Evolutionary conservation across 163 green algal genomes (phyloP).

Genomic region (Scenedesmus sp.): DNA sequence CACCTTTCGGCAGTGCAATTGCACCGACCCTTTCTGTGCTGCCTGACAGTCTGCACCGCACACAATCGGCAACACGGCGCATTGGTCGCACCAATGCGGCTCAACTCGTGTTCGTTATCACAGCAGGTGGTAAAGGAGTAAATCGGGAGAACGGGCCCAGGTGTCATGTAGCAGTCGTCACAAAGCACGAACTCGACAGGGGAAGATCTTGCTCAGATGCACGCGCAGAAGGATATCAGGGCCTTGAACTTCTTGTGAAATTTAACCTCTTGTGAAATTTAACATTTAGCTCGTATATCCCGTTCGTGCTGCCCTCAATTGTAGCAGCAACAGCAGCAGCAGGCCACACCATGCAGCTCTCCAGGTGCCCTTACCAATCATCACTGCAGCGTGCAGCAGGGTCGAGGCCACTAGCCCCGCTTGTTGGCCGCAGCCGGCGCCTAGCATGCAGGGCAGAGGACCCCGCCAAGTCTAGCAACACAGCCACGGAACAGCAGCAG

Average conservation of each 20-base stretch:
- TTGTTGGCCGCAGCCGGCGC: not conserved
- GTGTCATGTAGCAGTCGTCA: slow-evolving; percentile 5
- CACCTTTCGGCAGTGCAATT: not conserved
- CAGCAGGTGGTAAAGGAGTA: not conserved
- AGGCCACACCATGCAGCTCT: slow-evolving; percentile 27
- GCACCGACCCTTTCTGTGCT: not conserved
- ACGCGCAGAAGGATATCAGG: not conserved
- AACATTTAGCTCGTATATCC: no score
- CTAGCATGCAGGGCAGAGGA: slow-evolving; percentile 24
- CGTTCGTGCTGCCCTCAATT: not conserved
- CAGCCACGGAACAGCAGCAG: slow-evolving; percentile 20
- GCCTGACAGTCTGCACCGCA: not conserved
- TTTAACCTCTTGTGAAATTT: not conserved
- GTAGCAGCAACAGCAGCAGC: not conserved
- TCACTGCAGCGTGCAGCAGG: not conserved
- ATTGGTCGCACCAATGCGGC: not conserved
- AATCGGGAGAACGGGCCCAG: not conserved
- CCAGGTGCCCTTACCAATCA: not conserved
- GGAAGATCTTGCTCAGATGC: slow-evolving; percentile 4
- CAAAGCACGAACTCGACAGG: not conserved
- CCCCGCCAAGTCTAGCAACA: slow-evolving; percentile 31
- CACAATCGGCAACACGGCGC: not conserved
- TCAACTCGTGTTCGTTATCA: not conserved
- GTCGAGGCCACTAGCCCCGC: not conserved
- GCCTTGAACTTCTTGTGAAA: not conserved